A percentile compares a stretch with the other conserved stretches of the same genome.
phyloP scores from a whole-genome alignment of 345 rosid species.

The Ceriops tagal region DNA sequence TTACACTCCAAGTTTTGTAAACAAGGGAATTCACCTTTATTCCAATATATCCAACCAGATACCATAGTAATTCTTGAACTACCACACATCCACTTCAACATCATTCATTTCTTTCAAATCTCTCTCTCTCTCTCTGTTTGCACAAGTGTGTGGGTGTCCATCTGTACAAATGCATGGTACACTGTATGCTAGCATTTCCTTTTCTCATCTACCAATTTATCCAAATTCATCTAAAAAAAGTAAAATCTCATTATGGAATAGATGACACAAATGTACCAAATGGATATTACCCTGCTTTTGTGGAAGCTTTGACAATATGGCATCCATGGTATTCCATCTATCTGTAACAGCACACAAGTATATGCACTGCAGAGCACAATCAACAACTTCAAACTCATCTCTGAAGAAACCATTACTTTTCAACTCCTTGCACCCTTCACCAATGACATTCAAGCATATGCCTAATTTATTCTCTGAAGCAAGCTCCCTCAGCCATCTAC shows the following conservation, averaged over 20 bases:
- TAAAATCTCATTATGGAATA: background rate
- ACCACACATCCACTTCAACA: too few relatives aligned
- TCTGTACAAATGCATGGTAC: too few relatives aligned
- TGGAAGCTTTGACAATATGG: slow-evolving; percentile 78
- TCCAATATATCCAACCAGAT: too few relatives aligned
- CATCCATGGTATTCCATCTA: slow-evolving; percentile 81
- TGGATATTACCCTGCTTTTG: slow-evolving; percentile 56
- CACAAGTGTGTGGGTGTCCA: too few relatives aligned
- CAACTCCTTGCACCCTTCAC: slow-evolving; percentile 74
- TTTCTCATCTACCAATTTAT: too few relatives aligned
- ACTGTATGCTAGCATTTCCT: too few relatives aligned
- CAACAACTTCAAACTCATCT: slow-evolving; percentile 69
- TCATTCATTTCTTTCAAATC: too few relatives aligned
- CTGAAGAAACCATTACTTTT: slow-evolving; percentile 49
- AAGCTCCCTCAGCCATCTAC: slow-evolving; percentile 85
- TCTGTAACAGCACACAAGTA: slow-evolving; percentile 68
- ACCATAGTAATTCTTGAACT: too few relatives aligned
- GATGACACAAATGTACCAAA: background rate
- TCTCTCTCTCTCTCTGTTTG: too few relatives aligned
- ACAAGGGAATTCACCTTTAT: too few relatives aligned
- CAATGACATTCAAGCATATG: slow-evolving; percentile 68
- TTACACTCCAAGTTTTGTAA: too few relatives aligned
- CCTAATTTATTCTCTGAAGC: slow-evolving; percentile 69
- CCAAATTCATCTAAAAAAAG: background rate
- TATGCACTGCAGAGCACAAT: slow-evolving; percentile 78